Conservation (phyloP, 441 rosid species). For the Syzygium syzygioides region DNA sequence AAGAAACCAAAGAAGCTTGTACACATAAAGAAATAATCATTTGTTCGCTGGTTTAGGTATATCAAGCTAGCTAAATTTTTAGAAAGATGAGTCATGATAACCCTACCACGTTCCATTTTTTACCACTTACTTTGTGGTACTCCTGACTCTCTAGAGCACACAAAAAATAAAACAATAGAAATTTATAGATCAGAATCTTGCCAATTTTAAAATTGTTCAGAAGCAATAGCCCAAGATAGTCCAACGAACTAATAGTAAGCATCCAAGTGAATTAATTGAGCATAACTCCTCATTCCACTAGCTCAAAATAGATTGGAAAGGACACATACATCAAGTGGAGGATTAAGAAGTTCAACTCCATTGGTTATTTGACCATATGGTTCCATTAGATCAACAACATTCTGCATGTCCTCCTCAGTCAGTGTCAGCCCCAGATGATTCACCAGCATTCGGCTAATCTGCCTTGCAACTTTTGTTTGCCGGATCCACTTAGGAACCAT, state of each 20-base stretch:
- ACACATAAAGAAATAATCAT: neutral
- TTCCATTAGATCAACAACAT: conserved; percentile 95
- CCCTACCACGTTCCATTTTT: neutral
- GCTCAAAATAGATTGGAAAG: neutral
- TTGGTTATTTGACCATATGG: conserved; percentile 96
- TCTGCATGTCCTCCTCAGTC: conserved; percentile 78
- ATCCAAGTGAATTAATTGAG: neutral
- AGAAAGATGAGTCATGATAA: neutral
- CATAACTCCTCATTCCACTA: neutral
- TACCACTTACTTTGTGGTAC: neutral
- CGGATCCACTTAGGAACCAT: conserved; percentile 67
- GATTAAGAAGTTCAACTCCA: conserved; percentile 82
- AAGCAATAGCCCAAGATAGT: neutral
- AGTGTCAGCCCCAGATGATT: conserved; percentile 86
- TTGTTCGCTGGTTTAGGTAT: neutral
- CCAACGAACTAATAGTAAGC: neutral
- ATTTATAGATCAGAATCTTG: neutral
- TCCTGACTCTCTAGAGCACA: neutral
- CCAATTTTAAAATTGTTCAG: neutral
- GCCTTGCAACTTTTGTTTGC: conserved; percentile 51
- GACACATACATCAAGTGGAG: conserved; percentile 62
- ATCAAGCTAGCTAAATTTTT: neutral
- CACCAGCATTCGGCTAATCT: conserved; percentile 71
- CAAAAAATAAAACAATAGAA: neutral
- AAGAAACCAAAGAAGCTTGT: neutral